Evolutionary conservation across 2,329 filamentous ascomycete genomes (phyloP).

Genomic region (Hymenoscyphus albidus): DNA sequence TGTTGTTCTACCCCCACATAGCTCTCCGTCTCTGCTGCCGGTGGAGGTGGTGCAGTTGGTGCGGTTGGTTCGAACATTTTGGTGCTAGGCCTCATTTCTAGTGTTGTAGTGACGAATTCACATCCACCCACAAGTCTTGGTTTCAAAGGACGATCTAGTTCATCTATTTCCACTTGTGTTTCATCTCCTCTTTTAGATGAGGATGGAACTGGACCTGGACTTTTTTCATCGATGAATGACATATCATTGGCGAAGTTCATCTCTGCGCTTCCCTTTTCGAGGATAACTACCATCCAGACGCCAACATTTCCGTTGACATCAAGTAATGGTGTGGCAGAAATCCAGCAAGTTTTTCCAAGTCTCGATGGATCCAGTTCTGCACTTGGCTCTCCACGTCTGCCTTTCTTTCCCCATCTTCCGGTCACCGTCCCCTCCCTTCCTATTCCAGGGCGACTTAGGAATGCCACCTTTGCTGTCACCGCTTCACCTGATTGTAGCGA

Average conservation of each 20-base stretch:
- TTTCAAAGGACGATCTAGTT: neutral
- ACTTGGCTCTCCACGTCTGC: neutral
- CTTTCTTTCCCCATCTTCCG: slow-evolving; percentile 11
- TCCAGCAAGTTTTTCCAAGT: slow-evolving; percentile 10
- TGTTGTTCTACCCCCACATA: neutral
- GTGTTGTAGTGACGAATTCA: neutral
- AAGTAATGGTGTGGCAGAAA: slow-evolving; percentile 17
- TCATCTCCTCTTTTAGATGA: neutral
- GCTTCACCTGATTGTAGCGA: slow-evolving; percentile 13
- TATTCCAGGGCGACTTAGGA: slow-evolving; percentile 7
- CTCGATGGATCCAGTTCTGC: slow-evolving; percentile 1
- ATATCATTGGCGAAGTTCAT: neutral
- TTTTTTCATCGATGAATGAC: neutral
- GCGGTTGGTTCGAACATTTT: neutral
- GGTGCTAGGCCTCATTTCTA: neutral
- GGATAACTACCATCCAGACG: slow-evolving; percentile 20
- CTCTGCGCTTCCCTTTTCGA: slow-evolving; percentile 9
- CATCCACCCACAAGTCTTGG: neutral
- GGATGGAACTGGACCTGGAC: neutral
- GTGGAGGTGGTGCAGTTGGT: neutral
- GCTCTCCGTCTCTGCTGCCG: neutral
- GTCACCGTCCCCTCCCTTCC: slow-evolving; percentile 9
- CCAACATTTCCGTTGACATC: slow-evolving; percentile 12
- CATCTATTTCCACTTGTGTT: neutral
- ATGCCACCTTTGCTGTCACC: slow-evolving; percentile 17